Percentiles rank a stretch among this genome's conserved stretches.
Evolutionary conservation across 495 filamentous ascomycete genomes (phyloP).

Genomic region (Neurospora sp.): DNA sequence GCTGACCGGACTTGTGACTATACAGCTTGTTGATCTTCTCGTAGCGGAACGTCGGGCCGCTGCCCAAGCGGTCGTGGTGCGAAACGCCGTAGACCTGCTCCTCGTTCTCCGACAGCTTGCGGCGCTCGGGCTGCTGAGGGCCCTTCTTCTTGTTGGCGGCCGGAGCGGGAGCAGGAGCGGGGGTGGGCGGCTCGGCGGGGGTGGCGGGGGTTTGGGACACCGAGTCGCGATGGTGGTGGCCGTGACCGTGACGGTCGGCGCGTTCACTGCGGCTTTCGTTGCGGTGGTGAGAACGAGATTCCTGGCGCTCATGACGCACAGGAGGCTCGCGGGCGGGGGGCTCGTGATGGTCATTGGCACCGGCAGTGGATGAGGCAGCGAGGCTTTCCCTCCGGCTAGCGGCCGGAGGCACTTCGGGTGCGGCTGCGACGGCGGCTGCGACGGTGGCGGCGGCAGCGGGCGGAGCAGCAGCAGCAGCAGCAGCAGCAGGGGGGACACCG

Average conservation of each 20-base stretch:
- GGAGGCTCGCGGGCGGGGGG: too few species aligned
- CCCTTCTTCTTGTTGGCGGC: slow-evolving; percentile 46
- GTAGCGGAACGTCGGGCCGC: slow-evolving; percentile 62
- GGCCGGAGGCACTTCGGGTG: too few species aligned
- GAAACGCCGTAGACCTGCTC: slow-evolving; percentile 72
- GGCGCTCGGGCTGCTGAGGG: slow-evolving; percentile 40
- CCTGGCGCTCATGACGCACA: too few species aligned
- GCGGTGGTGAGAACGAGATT: too few species aligned
- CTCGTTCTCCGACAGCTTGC: slow-evolving; percentile 62
- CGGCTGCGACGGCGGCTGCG: slow-evolving; percentile 10
- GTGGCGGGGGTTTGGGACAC: slow-evolving; percentile 31
- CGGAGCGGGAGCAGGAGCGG: slow-evolving; percentile 14
- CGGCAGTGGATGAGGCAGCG: too few species aligned
- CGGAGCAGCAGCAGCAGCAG: slow-evolving; percentile 3
- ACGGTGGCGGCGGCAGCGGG: slow-evolving; percentile 20
- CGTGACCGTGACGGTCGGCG: not conserved
- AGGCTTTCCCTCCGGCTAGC: too few species aligned
- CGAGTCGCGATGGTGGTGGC: slow-evolving; percentile 34
- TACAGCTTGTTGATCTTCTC: slow-evolving; percentile 76
- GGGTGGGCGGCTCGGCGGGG: slow-evolving; percentile 20
- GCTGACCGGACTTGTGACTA: slow-evolving; percentile 70
- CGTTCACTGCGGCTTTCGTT: too few species aligned
- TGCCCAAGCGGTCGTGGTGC: slow-evolving; percentile 79
- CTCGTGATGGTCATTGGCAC: too few species aligned
- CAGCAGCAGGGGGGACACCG: slow-evolving; percentile 24